Conservation (phyloP, 352 stramenopile genomes). For the Pythium apleroticum region DNA sequence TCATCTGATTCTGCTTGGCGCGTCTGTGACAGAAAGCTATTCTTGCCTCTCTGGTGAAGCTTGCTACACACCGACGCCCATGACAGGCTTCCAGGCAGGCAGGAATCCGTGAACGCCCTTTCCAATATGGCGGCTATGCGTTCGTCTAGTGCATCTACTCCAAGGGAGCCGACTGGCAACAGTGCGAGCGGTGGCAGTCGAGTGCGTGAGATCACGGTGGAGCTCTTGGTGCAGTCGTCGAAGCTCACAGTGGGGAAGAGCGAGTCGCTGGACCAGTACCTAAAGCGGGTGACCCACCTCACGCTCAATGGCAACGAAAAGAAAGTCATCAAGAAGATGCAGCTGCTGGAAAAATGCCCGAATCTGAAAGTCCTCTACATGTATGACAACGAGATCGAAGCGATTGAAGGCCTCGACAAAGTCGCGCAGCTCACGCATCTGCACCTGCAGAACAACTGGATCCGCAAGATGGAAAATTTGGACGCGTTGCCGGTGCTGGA, state of each 20-base stretch:
- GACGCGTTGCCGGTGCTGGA: constrained; percentile 43
- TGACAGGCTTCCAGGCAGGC: background rate
- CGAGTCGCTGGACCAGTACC: constrained; percentile 63
- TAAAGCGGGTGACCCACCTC: constrained; percentile 73
- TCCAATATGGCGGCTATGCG: background rate
- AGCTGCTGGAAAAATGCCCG: constrained; percentile 62
- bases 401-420: constrained; percentile 51
- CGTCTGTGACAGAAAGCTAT: background rate
- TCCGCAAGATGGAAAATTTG: constrained; percentile 54
- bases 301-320: constrained; percentile 56
- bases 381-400: constrained; percentile 71
- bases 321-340: constrained; percentile 48
- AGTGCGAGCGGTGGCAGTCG: background rate
- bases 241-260: constrained; percentile 69
- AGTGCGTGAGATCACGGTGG: constrained; percentile 54
- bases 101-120: background rate
- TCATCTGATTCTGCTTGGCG: background rate
- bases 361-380: constrained; percentile 76
- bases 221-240: constrained; percentile 57
- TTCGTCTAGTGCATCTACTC: background rate
- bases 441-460: constrained; percentile 70
- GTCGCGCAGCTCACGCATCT: constrained; percentile 62
- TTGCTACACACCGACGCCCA: background rate
- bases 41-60: background rate
- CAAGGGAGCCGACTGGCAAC: background rate